Evolutionary conservation across 2,329 filamentous ascomycete species (phyloP).

Genomic region (Purpureocillium takamizusanense): DNA sequence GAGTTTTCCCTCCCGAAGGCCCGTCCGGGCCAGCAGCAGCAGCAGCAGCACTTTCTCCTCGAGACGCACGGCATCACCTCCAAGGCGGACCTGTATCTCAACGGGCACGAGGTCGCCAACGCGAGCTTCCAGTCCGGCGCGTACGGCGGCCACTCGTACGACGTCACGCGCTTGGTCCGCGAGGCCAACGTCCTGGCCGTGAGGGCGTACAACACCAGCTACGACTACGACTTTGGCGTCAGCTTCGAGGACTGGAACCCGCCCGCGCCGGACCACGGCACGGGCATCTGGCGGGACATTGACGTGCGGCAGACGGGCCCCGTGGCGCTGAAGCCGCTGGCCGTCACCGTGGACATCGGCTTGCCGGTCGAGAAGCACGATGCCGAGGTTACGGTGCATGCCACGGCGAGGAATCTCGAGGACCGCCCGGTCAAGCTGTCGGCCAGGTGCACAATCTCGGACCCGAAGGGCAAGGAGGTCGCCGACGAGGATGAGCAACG

Average conservation of each 20-base stretch:
- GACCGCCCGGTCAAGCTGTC: constrained; percentile 26
- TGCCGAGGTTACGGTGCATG: constrained; percentile 25
- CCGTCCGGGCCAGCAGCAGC: constrained; percentile 7
- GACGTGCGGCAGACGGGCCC: constrained; percentile 45
- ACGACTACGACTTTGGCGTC: constrained; percentile 47
- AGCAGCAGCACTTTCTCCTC: constrained; percentile 37
- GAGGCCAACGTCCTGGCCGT: constrained; percentile 43
- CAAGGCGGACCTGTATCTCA: constrained; percentile 50
- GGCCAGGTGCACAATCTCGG: constrained; percentile 22
- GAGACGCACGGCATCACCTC: constrained; percentile 52
- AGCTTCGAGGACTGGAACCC: constrained; percentile 20
- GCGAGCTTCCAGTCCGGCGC: constrained; percentile 42
- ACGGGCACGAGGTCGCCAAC: constrained; percentile 41
- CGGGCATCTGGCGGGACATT: constrained; percentile 53
- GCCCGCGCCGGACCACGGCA: constrained; percentile 51
- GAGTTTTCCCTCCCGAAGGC: constrained; percentile 31
- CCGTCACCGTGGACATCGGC: constrained; percentile 33
- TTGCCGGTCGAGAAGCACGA: constrained; percentile 5
- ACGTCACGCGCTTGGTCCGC: constrained; percentile 36
- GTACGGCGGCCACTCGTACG: constrained; percentile 46
- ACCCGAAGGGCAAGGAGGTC: constrained; percentile 15
- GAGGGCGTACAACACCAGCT: constrained; percentile 48
- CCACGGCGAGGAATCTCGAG: constrained; percentile 30
- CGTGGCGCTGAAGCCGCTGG: constrained; percentile 33
- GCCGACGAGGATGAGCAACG: constrained; percentile 18